Evolutionary conservation across 202 grass and related monocot species (phyloP).

Genomic region (Dendrocalamus latiflorus): DNA sequence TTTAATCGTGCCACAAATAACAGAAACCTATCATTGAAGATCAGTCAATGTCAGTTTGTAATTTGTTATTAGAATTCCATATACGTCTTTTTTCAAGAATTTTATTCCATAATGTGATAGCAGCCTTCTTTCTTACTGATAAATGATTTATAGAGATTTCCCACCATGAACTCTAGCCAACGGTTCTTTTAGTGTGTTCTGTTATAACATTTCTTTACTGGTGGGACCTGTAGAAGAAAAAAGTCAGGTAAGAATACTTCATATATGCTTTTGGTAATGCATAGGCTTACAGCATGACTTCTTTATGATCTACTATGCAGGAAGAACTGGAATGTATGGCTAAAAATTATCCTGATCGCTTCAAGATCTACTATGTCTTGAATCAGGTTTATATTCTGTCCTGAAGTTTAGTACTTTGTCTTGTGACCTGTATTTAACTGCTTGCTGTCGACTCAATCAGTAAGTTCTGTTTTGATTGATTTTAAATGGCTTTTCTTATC

Average conservation of each 20-base stretch:
- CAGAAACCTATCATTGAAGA: not conserved
- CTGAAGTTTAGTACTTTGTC: not conserved
- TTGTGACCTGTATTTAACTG: not conserved
- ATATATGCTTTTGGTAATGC: not conserved
- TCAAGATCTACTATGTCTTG: constrained; percentile 86
- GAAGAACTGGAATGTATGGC: constrained; percentile 82
- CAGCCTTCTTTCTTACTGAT: not conserved
- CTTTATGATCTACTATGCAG: constrained; percentile 27
- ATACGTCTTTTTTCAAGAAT: not conserved
- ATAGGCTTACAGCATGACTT: constrained; percentile 17
- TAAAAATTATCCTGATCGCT: constrained; percentile 55
- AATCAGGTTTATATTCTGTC: constrained; percentile 61
- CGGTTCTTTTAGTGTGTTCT: not conserved
- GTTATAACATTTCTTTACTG: not conserved
- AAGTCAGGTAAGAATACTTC: not conserved
- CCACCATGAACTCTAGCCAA: not conserved
- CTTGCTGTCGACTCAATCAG: no score
- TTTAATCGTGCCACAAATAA: not conserved
- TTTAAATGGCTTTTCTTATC: no score
- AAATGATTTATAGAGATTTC: not conserved
- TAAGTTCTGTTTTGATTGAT: no score
- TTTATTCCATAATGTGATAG: not conserved
- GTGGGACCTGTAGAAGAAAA: constrained; percentile 3
- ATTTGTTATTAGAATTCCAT: not conserved
- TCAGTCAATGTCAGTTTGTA: not conserved